Base-by-base conservation (phyloP, 805 yeast species). In the Suhomyces xylopsoci region DNA sequence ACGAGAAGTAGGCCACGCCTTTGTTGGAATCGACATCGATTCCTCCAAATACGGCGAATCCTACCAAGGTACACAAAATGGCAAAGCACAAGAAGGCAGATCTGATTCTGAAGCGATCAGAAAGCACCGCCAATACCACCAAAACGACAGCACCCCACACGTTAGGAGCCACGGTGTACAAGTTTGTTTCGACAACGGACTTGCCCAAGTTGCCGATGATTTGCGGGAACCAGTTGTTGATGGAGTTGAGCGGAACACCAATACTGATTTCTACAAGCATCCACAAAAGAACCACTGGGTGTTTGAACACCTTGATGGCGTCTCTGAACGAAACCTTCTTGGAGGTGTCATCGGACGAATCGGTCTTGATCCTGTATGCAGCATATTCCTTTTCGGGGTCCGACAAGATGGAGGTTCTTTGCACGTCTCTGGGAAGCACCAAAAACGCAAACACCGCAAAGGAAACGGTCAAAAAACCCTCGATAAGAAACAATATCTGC, bases 151-250 rank as follows among this genome's bases (percentile, higher is more conserved):
- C 81, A 36, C 82, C 82, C 68, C 74, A 72, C 22, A 73, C 61
- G 57, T 77, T 78, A 22, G 82, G 82, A 17, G 82, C 81, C 44
- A 79, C 80, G 12, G 82, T 70, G 58, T 64, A 71, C 46, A 74
- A 62, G 55, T 74, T 72, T 14, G 78, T 73, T 61, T 68, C 66
- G 15, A 73, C 77, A 1, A 74, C 65, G 2, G 77, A 72, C 48
- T 71, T 70, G 15, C 77, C 78, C 42, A 74, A 60, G 12, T 64
- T 63, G 25, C 61, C 62, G 49, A 74, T 65, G 53, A 74, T 74
- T 57, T 77, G 82, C 3, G 82, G 81, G 55, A 78, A 75, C 80
- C 80, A 77, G 60, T 74, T 77, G 51, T 74, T 73, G 53, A 75
- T 70, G n/a, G 80, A 76, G 54, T 75, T 76, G 32, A 78, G 62